phyloP scores from a whole-genome alignment of 202 grass and related monocot genomes.

The Schoenoplectus tabernaemontani region DNA sequence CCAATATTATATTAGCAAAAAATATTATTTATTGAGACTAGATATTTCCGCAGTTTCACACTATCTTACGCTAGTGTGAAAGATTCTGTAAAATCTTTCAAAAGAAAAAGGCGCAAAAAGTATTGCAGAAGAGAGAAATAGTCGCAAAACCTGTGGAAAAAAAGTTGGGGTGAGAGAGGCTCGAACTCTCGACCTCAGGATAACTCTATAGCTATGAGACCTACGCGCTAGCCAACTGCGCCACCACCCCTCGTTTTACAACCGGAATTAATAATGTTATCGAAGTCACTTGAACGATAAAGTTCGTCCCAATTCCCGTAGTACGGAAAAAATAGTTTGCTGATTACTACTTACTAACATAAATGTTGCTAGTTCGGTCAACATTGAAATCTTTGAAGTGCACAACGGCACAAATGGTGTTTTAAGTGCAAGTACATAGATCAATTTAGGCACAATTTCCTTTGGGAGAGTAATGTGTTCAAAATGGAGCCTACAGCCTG shows the following conservation, averaged over 20 bases:
- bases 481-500: neutral
- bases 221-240: constrained; percentile 61
- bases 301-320: neutral
- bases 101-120: too few species aligned
- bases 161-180: constrained; percentile 56
- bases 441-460: neutral
- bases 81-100: too few species aligned
- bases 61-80: too few species aligned
- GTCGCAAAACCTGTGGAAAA: neutral
- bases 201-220: constrained; percentile 51
- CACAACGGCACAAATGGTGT: neutral
- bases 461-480: neutral
- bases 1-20: too few species aligned
- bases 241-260: constrained; percentile 47
- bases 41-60: too few species aligned
- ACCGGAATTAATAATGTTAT: too few species aligned
- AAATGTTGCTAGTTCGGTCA: neutral
- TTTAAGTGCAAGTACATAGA: neutral
- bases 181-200: constrained; percentile 71
- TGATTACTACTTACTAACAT: neutral
- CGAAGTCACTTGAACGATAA: too few species aligned
- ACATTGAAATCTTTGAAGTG: neutral
- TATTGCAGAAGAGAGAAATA: neutral
- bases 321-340: neutral
- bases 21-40: too few species aligned